Evolutionary conservation across 2,329 filamentous ascomycete species (phyloP).

Genomic region (Botryotinia calthae): DNA sequence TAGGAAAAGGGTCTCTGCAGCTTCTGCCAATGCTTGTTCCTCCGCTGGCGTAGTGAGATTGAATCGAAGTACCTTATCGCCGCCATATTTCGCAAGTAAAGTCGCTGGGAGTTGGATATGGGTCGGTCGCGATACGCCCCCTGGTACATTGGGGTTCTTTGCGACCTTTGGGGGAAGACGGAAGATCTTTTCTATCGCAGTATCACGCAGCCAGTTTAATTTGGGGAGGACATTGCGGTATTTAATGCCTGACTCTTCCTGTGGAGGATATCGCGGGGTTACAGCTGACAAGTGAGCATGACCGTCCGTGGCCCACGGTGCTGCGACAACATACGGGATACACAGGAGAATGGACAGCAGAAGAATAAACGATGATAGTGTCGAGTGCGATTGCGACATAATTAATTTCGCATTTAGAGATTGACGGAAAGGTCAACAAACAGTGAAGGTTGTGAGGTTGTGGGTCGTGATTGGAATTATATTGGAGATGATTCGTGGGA

Average conservation of each 20-base stretch:
- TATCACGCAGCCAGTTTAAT: constrained; percentile 51
- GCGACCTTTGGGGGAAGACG: constrained; percentile 40
- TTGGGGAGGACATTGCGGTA: constrained; percentile 45
- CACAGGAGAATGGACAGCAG: constrained; percentile 23
- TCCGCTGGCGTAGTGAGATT: constrained; percentile 69
- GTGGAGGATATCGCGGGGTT: constrained; percentile 17
- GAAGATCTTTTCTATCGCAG: constrained; percentile 50
- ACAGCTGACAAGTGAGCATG: constrained; percentile 22
- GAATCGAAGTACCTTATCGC: constrained; percentile 88
- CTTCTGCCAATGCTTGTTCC: constrained; percentile 67
- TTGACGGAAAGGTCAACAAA: constrained; percentile 64
- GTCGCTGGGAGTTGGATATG: constrained; percentile 38
- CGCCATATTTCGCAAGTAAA: constrained; percentile 57
- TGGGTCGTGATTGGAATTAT: constrained; percentile 8
- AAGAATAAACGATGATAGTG: constrained; percentile 19
- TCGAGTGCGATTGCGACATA: constrained; percentile 63
- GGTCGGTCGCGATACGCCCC: constrained; percentile 25
- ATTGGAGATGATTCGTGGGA: background rate
- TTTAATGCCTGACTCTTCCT: constrained; percentile 19
- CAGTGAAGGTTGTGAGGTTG: background rate
- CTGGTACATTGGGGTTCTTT: constrained; percentile 27
- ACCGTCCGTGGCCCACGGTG: constrained; percentile 27
- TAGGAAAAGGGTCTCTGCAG: constrained; percentile 71
- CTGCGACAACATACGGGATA: constrained; percentile 25
- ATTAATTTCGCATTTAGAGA: constrained; percentile 90